Percentiles rank a stretch among this genome's conserved stretches.
These are phyloP conservation scores for Ceratocystis huliohia DNA, from an alignment of 2,329 filamentous ascomycete species.

Conservation along the genomic window DNA sequence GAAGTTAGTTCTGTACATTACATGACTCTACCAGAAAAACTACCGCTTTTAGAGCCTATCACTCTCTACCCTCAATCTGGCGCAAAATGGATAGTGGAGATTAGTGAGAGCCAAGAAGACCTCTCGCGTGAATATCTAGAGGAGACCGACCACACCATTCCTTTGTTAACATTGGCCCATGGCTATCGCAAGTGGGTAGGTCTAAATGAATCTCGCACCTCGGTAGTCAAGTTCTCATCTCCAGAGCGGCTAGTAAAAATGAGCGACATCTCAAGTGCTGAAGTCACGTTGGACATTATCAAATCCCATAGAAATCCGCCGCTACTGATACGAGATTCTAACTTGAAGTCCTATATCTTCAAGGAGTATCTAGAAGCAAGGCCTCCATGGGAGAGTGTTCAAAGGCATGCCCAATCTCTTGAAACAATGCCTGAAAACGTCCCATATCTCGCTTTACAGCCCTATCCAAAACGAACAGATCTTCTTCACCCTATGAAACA, in stretches of 20 bases:
- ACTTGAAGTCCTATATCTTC: constrained; percentile 32
- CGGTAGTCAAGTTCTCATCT: constrained; percentile 9
- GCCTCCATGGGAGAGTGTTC: constrained; percentile 33
- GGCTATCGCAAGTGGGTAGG: constrained; percentile 5
- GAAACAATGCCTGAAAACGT: constrained; percentile 32
- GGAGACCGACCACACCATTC: constrained; percentile 26
- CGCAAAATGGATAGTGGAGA: constrained; percentile 30
- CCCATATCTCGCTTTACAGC: constrained; percentile 37
- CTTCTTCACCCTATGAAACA: constrained; percentile 39
- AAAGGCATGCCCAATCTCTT: constrained; percentile 29
- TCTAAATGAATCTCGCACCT: neutral
- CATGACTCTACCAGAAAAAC: constrained; percentile 33
- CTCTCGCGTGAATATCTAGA: constrained; percentile 17
- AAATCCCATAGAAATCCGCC: constrained; percentile 25
- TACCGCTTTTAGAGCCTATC: constrained; percentile 31
- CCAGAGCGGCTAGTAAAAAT: neutral
- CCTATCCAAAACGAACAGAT: constrained; percentile 44
- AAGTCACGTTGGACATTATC: neutral
- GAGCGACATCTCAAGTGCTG: constrained; percentile 8
- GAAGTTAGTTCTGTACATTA: constrained; percentile 30
- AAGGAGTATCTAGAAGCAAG: constrained; percentile 33
- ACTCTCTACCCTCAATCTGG: constrained; percentile 31
- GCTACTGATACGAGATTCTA: constrained; percentile 22
- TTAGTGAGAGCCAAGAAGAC: constrained; percentile 21
- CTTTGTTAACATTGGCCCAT: constrained; percentile 12